Evolutionary conservation across 140 eudicot species (phyloP), one percentile per base, ranked within the genome.

Genomic region (Bidens hawaiensis): DNA sequence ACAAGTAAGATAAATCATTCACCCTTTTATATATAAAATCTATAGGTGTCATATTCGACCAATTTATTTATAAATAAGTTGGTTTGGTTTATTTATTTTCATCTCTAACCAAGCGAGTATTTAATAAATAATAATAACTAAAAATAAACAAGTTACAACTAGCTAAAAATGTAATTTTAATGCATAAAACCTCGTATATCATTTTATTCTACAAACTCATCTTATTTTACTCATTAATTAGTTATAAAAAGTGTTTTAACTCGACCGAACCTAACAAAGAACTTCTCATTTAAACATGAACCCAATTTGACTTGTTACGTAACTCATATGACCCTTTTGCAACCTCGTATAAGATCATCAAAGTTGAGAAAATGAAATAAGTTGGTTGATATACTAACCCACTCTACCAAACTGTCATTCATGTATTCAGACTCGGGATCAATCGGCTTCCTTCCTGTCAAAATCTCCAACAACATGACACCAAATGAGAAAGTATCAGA

Each of bases 401-500:
- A 87, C 18, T 81, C 89, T 19, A 87, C 96, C 64, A 87, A 71
- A 67, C 89, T 79, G 16, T 87, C 96, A 10, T 87, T 82, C 83
- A 68, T 77, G 14, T 28, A 46, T 8, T 71, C 68, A 6, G 36
- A 61, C 8, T 76, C 54, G 0, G 75, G 80, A 63, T 82, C 89
- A 24, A 82, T 78, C 0, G 96, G 96, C 74, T 48, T 66, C 4
- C 87, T 81, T 21, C 94, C 94, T 2, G 96, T 84, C 12, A 88
- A 75, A 19, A 84, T 68, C 68, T 88, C 96, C 72, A 88, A 66
- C 27, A 88, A 78, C 89, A 88, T 79, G 24, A 88, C 96, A 42
- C 96, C 89, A 52, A 82, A 88, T 25, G 96, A 88, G 81, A 81
- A 88, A 38, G 75, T 83, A 75, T 88, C 96, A 10, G 96, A 84